These are phyloP conservation scores for Ganoderma sinense DNA, from an alignment of 1,284 basidiomycete genomes.

Conservation along the genomic window DNA sequence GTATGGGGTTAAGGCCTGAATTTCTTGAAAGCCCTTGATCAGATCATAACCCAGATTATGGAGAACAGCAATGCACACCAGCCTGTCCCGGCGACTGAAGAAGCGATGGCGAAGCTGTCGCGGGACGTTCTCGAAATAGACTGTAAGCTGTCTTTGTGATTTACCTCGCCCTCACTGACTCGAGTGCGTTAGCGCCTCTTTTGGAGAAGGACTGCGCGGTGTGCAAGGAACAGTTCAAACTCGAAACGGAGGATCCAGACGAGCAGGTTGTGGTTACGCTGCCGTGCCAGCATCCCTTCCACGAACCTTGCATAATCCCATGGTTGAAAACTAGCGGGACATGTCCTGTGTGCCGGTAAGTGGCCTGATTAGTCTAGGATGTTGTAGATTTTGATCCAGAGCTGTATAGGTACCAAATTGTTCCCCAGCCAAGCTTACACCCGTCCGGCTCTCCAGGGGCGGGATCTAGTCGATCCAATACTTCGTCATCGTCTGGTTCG, in stretches of 20 bases:
- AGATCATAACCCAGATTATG: constrained; percentile 81
- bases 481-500: constrained; percentile 5
- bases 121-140: constrained; percentile 65
- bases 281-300: constrained; percentile 84
- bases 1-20: background rate
- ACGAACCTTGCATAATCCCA: constrained; percentile 81
- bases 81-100: constrained; percentile 80
- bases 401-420: constrained; percentile 54
- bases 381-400: background rate
- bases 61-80: constrained; percentile 70
- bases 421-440: constrained; percentile 53
- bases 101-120: constrained; percentile 68
- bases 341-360: constrained; percentile 85
- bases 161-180: background rate
- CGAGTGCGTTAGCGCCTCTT: constrained; percentile 50
- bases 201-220: constrained; percentile 79
- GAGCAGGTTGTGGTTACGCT: constrained; percentile 75
- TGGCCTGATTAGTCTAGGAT: background rate
- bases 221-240: constrained; percentile 79
- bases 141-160: constrained; percentile 52
- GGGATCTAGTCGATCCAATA: constrained; percentile 12
- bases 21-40: constrained; percentile 66
- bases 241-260: constrained; percentile 71
- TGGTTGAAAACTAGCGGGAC: constrained; percentile 87
- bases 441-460: constrained; percentile 25